These are phyloP conservation scores for Lactarius akahatsu DNA, from an alignment of 768 basidiomycete genomes.

Conservation along the genomic window DNA sequence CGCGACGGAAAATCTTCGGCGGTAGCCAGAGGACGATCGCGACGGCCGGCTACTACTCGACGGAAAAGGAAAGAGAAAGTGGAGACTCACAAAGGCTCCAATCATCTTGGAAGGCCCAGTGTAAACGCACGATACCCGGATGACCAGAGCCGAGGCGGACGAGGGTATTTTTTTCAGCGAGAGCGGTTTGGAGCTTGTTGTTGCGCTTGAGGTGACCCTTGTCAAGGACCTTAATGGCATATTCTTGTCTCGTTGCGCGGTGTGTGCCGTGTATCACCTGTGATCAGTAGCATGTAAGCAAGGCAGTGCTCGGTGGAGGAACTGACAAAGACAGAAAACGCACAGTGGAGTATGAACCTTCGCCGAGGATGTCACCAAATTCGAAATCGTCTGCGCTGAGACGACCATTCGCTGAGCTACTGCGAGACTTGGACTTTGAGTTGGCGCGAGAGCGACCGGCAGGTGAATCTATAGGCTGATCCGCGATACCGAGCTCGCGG, in stretches of 20 bases:
- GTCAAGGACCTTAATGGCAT: conserved; percentile 80
- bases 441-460: conserved; percentile 34
- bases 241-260: conserved; percentile 56
- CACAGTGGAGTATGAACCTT: conserved; percentile 82
- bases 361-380: conserved; percentile 71
- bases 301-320: background rate
- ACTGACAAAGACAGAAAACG: conserved; percentile 33
- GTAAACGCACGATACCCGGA: conserved; percentile 77
- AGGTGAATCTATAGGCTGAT: conserved; percentile 29
- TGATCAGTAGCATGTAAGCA: conserved; percentile 20
- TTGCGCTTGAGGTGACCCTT: conserved; percentile 80
- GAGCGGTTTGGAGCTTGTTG: conserved; percentile 74
- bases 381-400: conserved; percentile 62
- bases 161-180: conserved; percentile 77
- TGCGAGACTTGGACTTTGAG: conserved; percentile 43
- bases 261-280: conserved; percentile 62
- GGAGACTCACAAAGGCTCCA: conserved; percentile 72
- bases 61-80: background rate
- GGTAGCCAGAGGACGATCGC: background rate
- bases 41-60: background rate
- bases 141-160: conserved; percentile 63
- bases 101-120: conserved; percentile 84
- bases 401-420: conserved; percentile 47
- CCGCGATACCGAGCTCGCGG: conserved; percentile 51
- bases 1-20: background rate